Conservation (phyloP, 257 asterid genomes). For the Solanum rostratum region DNA sequence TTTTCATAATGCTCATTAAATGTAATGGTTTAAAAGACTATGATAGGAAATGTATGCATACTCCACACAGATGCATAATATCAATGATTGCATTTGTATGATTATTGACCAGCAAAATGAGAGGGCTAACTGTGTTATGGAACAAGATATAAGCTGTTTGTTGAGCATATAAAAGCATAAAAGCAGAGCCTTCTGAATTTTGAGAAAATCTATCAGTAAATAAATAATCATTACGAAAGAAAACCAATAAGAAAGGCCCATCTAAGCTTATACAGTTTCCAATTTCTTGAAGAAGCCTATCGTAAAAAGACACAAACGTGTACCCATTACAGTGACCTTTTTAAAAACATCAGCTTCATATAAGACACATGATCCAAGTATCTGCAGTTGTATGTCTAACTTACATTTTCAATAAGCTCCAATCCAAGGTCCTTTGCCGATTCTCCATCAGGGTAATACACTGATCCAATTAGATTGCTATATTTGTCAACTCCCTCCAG, state of each 20-base stretch:
- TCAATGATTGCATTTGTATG: background rate
- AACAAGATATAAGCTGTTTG: background rate
- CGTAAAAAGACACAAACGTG: background rate
- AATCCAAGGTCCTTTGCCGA: conserved; percentile 77
- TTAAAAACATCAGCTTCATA: background rate
- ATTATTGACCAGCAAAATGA: background rate
- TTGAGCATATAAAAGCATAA: background rate
- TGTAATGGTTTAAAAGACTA: background rate
- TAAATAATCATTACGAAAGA: background rate
- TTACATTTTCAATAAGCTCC: conserved; percentile 85
- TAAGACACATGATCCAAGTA: background rate
- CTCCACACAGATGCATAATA: background rate
- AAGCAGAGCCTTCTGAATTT: background rate
- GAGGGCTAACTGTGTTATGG: background rate
- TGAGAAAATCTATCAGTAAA: background rate
- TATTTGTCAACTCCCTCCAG: conserved; percentile 94
- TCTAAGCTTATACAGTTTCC: background rate
- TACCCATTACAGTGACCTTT: background rate
- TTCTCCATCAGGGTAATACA: conserved; percentile 85
- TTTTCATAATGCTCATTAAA: background rate
- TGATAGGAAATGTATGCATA: background rate
- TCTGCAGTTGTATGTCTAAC: conserved; percentile 6
- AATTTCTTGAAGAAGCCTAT: background rate
- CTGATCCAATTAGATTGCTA: conserved; percentile 81
- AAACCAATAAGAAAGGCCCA: background rate